Evolutionary conservation across 306 rosid genomes (phyloP), one percentile per base, ranked within the genome.

Genomic region (Cercis canadensis): DNA sequence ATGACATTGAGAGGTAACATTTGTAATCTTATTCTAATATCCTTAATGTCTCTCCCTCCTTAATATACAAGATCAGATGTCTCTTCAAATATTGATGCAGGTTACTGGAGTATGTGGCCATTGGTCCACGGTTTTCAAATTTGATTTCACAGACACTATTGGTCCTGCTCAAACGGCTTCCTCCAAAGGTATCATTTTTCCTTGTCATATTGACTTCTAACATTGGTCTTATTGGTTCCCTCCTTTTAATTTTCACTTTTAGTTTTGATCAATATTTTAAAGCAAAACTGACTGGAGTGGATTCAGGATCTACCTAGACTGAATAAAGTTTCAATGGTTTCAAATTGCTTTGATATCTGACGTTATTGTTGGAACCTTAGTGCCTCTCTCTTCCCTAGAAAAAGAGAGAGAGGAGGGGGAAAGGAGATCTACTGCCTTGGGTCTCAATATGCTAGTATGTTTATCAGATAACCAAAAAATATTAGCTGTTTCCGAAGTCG

Each of bases 71-170:
- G 50, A 55, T 62, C 49, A 49, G 5, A 39, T 69, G 29, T 63
- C 14, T 62, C 49, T 41, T 43, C 43, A 13, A 69, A 71, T 59
- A 19, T 45, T 14, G 18, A 55, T 80, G 78, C 83, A 95, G 97
- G 81, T 80, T 95, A 75, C 85, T 92, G 65, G 99, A 95, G 87
- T 87, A 95, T 82, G 82, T 89, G 16, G 74, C 96, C 44, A 91
- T 95, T 81, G 97, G 99, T 68, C 97, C 99, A 16, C 96, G 97
- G 50, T 95, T 95, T 82, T 95, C 99, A 55, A 95, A 91, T 77
- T 44, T 85, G 77, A 83, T 91, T 69, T 87, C 96, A 57, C 97
- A 91, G 81, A 90, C 99, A 18, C 85, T 95, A 53, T 12, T 95
- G 82, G 87, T 91, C 53, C 77, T 95, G 57, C 96, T 95, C 73